Conservation (phyloP, 768 basidiomycete species). For the Cystobasidium ongulense region DNA sequence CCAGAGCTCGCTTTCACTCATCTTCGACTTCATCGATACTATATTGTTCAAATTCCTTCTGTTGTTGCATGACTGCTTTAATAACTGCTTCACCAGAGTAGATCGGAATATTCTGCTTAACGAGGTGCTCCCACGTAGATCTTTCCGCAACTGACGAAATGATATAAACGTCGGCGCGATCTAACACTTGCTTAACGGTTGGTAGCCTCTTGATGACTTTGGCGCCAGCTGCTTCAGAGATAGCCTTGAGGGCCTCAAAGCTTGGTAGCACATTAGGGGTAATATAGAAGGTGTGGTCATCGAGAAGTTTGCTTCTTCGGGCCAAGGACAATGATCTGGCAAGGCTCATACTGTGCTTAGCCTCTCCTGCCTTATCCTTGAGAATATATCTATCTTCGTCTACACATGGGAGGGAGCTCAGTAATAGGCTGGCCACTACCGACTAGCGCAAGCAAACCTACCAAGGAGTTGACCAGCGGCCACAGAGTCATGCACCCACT, state of each 20-base stretch:
- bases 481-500: slow-evolving; percentile 62
- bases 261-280: slow-evolving; percentile 60
- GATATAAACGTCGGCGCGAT: slow-evolving; percentile 2
- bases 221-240: slow-evolving; percentile 64
- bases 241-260: slow-evolving; percentile 55
- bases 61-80: background rate
- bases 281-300: slow-evolving; percentile 63
- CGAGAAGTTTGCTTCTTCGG: slow-evolving; percentile 56
- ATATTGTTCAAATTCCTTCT: slow-evolving; percentile 7
- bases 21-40: slow-evolving; percentile 1
- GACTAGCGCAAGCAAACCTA: slow-evolving; percentile 46
- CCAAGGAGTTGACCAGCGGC: slow-evolving; percentile 57
- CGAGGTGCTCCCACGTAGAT: background rate
- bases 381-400: slow-evolving; percentile 60
- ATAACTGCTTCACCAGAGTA: slow-evolving; percentile 23
- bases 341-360: slow-evolving; percentile 61
- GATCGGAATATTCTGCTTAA: background rate
- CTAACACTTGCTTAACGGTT: slow-evolving; percentile 7
- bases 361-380: slow-evolving; percentile 57
- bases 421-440: background rate
- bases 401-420: slow-evolving; percentile 42
- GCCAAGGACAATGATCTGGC: slow-evolving; percentile 57
- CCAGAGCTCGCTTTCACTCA: background rate
- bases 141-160: slow-evolving; percentile 1
- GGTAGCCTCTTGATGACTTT: slow-evolving; percentile 42